Evolutionary conservation across 306 rosid genomes (phyloP).

Genomic region (Betula pendula): DNA sequence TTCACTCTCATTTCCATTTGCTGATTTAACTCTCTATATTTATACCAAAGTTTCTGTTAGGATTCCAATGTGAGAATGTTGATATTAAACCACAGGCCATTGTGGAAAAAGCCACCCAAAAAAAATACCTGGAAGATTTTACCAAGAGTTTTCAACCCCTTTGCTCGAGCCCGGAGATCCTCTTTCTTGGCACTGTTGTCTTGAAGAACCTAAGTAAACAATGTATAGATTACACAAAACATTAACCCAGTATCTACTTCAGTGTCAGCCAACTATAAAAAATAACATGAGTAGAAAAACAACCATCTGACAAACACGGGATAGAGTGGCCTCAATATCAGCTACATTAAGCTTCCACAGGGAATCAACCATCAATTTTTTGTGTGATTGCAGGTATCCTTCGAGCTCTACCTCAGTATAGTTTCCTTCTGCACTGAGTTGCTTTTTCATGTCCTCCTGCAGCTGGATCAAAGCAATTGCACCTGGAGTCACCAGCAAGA

Average conservation of each 20-base stretch:
- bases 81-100: conserved; percentile 12
- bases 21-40: conserved; percentile 70
- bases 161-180: conserved; percentile 92
- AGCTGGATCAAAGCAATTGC: conserved; percentile 95
- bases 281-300: conserved; percentile 25
- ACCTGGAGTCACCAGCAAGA: conserved; percentile 54
- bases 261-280: conserved; percentile 5
- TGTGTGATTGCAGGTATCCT: conserved; percentile 80
- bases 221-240: conserved; percentile 32
- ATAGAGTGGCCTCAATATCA: conserved; percentile 95
- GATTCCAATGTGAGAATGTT: conserved; percentile 16
- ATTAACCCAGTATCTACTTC: background rate
- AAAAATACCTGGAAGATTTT: conserved; percentile 88
- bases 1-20: conserved; percentile 63
- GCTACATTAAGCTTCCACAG: conserved; percentile 99
- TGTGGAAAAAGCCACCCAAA: conserved; percentile 13
- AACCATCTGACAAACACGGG: conserved; percentile 97
- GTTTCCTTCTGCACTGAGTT: conserved; percentile 85
- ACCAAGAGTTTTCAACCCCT: conserved; percentile 95
- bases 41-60: conserved; percentile 34
- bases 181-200: conserved; percentile 81
- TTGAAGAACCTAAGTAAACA: conserved; percentile 79
- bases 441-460: conserved; percentile 98
- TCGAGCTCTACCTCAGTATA: conserved; percentile 93
- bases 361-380: conserved; percentile 91